Percentiles rank a stretch among this genome's conserved stretches.
These are phyloP conservation scores for Sanghuangporus sanghuang DNA, from an alignment of 1,284 basidiomycete genomes.

Conservation along the genomic window DNA sequence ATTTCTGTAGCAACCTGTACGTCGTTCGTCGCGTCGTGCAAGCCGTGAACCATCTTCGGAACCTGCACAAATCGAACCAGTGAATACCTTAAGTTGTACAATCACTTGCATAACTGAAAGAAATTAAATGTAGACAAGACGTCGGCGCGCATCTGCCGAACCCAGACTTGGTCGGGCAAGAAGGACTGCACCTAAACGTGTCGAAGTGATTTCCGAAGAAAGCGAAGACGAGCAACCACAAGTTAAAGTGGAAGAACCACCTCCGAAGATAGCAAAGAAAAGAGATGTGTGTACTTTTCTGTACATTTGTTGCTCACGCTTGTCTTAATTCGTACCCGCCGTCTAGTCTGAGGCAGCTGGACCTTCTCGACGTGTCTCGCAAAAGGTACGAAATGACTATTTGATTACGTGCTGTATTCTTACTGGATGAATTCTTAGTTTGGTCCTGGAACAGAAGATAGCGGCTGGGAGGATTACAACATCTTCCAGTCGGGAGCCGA, in stretches of 20 bases:
- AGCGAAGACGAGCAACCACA: constrained; percentile 72
- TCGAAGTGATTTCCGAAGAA: constrained; percentile 57
- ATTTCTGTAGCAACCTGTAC: constrained; percentile 26
- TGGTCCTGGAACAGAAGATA: constrained; percentile 42
- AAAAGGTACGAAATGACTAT: constrained; percentile 2
- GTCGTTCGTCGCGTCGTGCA: constrained; percentile 45
- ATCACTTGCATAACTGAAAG: constrained; percentile 19
- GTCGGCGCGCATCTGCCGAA: constrained; percentile 64
- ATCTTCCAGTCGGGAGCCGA: constrained; percentile 80
- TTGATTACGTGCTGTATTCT: neutral
- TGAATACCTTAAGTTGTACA: constrained; percentile 26
- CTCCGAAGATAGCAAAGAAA: constrained; percentile 6
- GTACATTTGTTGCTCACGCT: neutral
- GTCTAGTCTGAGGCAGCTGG: constrained; percentile 5
- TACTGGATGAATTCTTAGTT: constrained; percentile 22
- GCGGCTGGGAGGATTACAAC: constrained; percentile 83
- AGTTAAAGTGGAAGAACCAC: constrained; percentile 10
- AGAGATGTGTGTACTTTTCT: constrained; percentile 5
- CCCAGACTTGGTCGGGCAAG: constrained; percentile 51
- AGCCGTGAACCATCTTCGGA: constrained; percentile 44
- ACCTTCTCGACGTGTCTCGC: constrained; percentile 12
- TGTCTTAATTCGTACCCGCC: neutral
- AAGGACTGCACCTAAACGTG: constrained; percentile 30
- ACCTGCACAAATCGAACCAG: constrained; percentile 42
- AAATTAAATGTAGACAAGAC: constrained; percentile 41